A percentile compares a stretch with the other conserved stretches of the same genome.
These are phyloP conservation scores for Rutstroemia sp. DNA, from an alignment of 2,329 filamentous ascomycete genomes.

Conservation along the genomic window DNA sequence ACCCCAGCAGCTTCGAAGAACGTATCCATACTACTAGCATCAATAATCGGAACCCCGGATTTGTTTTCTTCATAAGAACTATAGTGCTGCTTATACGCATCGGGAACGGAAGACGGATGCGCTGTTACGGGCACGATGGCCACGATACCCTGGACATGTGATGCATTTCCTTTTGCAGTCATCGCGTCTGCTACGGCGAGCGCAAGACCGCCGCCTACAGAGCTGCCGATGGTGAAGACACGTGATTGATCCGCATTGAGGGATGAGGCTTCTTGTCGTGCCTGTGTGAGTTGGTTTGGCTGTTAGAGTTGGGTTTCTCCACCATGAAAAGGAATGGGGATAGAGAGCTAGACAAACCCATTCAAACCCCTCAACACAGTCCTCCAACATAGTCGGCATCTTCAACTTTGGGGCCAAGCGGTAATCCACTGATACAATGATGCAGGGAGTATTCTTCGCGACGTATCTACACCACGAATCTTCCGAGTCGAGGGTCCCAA, in stretches of 20 bases:
- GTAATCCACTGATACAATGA: conserved; percentile 50
- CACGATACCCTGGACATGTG: conserved; percentile 17
- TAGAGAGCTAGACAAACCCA: neutral
- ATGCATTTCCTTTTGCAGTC: neutral
- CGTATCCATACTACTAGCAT: conserved; percentile 14
- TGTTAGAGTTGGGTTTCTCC: too few relatives aligned
- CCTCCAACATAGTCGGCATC: conserved; percentile 1
- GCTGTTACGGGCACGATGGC: conserved; percentile 20
- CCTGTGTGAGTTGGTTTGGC: conserved; percentile 9
- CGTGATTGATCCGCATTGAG: conserved; percentile 9
- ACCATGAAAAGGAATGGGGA: neutral
- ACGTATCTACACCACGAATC: conserved; percentile 50
- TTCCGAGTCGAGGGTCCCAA: conserved; percentile 56
- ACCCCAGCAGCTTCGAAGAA: conserved; percentile 15
- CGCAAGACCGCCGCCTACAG: conserved; percentile 23
- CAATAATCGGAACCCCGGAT: conserved; percentile 16
- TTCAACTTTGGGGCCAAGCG: conserved; percentile 30
- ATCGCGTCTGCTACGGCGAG: neutral
- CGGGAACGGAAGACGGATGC: conserved; percentile 17
- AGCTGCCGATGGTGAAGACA: conserved; percentile 20
- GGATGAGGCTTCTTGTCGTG: conserved; percentile 11
- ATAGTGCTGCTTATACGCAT: conserved; percentile 15
- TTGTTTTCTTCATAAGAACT: conserved; percentile 17
- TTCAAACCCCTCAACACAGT: neutral
- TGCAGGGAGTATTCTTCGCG: conserved; percentile 40